Evolutionary conservation across 2,329 filamentous ascomycete species (phyloP).

Genomic region (Fusarium torreyae): DNA sequence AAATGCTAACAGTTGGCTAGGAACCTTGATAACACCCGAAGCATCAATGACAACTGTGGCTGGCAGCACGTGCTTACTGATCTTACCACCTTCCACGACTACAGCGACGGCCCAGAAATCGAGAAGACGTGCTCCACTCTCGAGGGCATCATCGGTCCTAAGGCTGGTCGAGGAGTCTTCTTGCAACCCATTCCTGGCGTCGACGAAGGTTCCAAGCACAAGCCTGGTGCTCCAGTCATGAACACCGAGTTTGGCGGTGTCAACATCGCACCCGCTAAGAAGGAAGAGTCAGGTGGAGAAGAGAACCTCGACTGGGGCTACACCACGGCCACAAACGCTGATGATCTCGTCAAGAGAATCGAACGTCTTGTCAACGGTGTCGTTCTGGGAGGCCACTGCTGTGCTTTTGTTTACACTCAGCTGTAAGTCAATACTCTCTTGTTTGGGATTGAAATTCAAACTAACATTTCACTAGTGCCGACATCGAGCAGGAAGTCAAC

Average conservation of each 20-base stretch:
- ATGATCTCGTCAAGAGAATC: conserved; percentile 71
- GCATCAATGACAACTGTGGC: conserved; percentile 80
- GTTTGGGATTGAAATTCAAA: not conserved
- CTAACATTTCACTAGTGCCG: conserved; percentile 56
- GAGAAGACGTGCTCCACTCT: conserved; percentile 68
- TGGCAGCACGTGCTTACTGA: conserved; percentile 79
- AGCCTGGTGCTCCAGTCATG: conserved; percentile 70
- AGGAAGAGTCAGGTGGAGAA: conserved; percentile 48
- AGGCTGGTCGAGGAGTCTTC: conserved; percentile 70
- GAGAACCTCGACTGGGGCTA: conserved; percentile 75
- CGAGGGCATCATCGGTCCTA: conserved; percentile 67
- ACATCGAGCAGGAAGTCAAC: conserved; percentile 79
- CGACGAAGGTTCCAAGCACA: conserved; percentile 67
- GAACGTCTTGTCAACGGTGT: conserved; percentile 72
- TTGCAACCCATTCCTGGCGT: conserved; percentile 59
- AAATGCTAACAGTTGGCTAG: conserved; percentile 41
- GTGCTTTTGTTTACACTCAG: conserved; percentile 78
- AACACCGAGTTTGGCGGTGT: conserved; percentile 79
- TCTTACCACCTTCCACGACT: conserved; percentile 78
- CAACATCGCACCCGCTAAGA: conserved; percentile 70
- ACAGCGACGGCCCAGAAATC: conserved; percentile 71
- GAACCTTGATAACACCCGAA: conserved; percentile 72
- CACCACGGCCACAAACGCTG: conserved; percentile 73
- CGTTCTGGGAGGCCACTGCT: conserved; percentile 69
- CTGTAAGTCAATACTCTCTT: conserved; percentile 60